Evolutionary conservation across 2,329 filamentous ascomycete species (phyloP).

Genomic region (Aspergillus amoenus): DNA sequence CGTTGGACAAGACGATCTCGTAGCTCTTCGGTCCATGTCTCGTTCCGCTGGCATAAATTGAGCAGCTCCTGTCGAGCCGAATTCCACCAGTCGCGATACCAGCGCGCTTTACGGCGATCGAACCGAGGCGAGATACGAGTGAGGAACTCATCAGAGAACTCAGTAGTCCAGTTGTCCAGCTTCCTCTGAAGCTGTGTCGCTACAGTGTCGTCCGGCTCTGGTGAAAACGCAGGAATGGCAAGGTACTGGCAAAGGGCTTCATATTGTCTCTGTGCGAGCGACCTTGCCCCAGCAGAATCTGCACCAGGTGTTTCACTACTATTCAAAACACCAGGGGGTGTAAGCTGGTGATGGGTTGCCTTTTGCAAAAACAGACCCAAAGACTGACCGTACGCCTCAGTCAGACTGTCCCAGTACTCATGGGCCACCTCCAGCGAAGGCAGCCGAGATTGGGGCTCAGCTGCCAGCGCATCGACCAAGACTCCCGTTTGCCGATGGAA

Average conservation of each 20-base stretch:
- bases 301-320: not conserved
- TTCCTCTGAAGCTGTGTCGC: not conserved
- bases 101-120: not conserved
- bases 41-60: not conserved
- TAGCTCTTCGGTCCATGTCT: not conserved
- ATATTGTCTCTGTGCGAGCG: not conserved
- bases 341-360: not conserved
- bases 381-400: not conserved
- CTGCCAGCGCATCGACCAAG: not conserved
- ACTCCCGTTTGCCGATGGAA: slow-evolving; percentile 5
- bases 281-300: not conserved
- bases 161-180: not conserved
- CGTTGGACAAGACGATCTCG: not conserved
- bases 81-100: slow-evolving; percentile 7
- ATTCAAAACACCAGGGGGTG: not conserved
- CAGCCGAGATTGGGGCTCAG: not conserved
- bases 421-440: not conserved
- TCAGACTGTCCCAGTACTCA: not conserved
- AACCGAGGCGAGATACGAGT: not conserved
- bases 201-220: not conserved
- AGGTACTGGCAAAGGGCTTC: not conserved
- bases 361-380: not conserved
- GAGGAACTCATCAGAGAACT: slow-evolving; percentile 4
- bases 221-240: not conserved
- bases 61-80: slow-evolving; percentile 3